Conservation (phyloP, 2,329 filamentous ascomycete genomes). For the Calcarisporium arbuscula region DNA sequence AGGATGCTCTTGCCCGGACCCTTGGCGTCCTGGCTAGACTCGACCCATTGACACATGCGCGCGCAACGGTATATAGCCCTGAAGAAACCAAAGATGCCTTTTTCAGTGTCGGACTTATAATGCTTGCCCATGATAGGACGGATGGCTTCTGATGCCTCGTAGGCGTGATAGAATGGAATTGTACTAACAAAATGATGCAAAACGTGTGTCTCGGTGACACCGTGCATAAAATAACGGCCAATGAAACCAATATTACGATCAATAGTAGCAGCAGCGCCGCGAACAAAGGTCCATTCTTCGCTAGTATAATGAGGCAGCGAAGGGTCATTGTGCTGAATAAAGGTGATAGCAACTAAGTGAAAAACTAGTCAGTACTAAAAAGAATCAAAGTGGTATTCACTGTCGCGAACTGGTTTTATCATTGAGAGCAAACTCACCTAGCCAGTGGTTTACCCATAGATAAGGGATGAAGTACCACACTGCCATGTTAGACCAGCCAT, state of each 20-base stretch:
- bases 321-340: constrained; percentile 94
- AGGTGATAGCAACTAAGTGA: constrained; percentile 87
- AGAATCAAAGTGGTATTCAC: too few species aligned
- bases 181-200: constrained; percentile 95
- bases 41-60: constrained; percentile 94
- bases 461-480: constrained; percentile 97
- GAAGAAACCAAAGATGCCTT: constrained; percentile 76
- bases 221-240: constrained; percentile 83
- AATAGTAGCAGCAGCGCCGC: constrained; percentile 90
- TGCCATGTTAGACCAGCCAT: constrained; percentile 77
- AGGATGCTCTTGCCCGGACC: constrained; percentile 79
- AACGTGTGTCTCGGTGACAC: constrained; percentile 96
- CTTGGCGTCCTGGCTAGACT: constrained; percentile 75
- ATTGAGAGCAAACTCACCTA: constrained; percentile 83
- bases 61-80: constrained; percentile 73
- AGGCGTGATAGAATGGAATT: constrained; percentile 95
- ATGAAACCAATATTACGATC: constrained; percentile 97
- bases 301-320: constrained; percentile 86
- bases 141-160: constrained; percentile 91
- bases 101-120: constrained; percentile 78
- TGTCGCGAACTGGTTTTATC: too few species aligned
- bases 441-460: constrained; percentile 98
- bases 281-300: constrained; percentile 85
- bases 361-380: constrained; percentile 5
- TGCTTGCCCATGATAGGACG: constrained; percentile 91